Base-by-base conservation (phyloP, 495 filamentous ascomycete genomes). In the Lasiosphaeria miniovina region DNA sequence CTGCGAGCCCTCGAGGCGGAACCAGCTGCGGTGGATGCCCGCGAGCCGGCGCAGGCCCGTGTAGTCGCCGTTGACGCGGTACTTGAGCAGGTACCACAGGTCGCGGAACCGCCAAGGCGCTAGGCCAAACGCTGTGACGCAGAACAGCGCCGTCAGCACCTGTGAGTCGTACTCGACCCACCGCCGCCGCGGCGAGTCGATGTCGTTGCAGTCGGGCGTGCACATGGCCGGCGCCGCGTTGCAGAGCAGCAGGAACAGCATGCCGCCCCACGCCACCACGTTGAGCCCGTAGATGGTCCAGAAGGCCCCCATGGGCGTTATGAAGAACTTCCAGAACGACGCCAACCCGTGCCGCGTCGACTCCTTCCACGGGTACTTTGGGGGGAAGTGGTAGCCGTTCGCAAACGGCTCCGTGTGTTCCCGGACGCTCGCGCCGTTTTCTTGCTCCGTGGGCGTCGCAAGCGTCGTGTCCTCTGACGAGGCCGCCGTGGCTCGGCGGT, bases 81-180 rank as follows among this genome's bases (percentile, higher is more conserved):
- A 94, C 59, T 76, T 71, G 4, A 88, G 67, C 35, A 89, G 77
- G 64, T 82, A 88, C 65, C 84, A 96, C 11, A 87, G 73, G 67
- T 96, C 91, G 1, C 91, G 81, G 65, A 94, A 88, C 14, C 91
- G 80, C 91, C 91, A 96, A 0, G 91, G 90, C 4, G 88, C 86
- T 6, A 94, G 80, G 0, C 91, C 91, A 61, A 93, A 92, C 4
- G 88, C 90, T 4, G 91, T 90, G 4, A 95, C 85, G 75, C 91
- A 93, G 80, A 96, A 95, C 0, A 95, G 82, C 0, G 79, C 88
- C 62, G 88, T 96, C 15, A 95, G 78, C 60, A 95, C 88, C 66
- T 96, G 91, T 4, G 87, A 89, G 68, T 90, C 88, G 63, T 85
- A 89, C 68, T 95, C 91, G 58, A 95, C 85, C 91, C 91, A 95